Conservation (phyloP, 257 asterid species). For the Gentiana dahurica region DNA sequence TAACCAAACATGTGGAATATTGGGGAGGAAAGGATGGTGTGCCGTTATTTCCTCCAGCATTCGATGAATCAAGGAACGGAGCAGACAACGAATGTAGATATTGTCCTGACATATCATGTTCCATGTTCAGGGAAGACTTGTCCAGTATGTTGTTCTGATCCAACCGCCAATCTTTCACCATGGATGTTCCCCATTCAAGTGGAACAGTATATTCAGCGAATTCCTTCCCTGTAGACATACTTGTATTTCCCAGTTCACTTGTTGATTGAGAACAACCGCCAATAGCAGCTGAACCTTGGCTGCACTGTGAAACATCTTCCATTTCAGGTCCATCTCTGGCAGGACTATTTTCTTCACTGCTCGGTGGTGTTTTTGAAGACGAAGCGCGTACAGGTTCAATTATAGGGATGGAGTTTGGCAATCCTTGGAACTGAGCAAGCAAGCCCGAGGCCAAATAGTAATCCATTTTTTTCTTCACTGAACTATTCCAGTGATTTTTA, state of each 20-base stretch:
- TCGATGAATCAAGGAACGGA: conserved; percentile 31
- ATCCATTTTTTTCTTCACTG: conserved; percentile 88
- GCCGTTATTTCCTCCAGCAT: conserved; percentile 25
- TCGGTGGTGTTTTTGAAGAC: conserved; percentile 59
- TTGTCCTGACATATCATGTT: conserved; percentile 32
- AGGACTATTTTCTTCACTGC: conserved; percentile 59
- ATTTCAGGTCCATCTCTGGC: conserved; percentile 37
- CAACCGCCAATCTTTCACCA: conserved; percentile 52
- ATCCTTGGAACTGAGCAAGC: conserved; percentile 66
- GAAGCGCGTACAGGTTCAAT: conserved; percentile 47
- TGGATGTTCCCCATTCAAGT: conserved; percentile 47
- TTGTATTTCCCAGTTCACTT: conserved; percentile 30
- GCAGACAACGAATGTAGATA: conserved; percentile 28
- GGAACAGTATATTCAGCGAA: conserved; percentile 41
- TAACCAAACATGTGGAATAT: conserved; percentile 20
- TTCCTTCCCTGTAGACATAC: conserved; percentile 27
- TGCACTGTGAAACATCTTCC: conserved; percentile 87
- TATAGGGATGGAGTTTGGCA: conserved; percentile 34
- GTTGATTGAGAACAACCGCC: conserved; percentile 43
- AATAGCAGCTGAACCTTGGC: conserved; percentile 56
- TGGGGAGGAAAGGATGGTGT: conserved; percentile 26
- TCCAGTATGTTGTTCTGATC: conserved; percentile 52
- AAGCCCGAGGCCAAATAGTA: conserved; percentile 80
- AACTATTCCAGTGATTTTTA: conserved; percentile 91
- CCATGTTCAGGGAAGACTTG: conserved; percentile 41